Evolutionary conservation across 345 rosid genomes (phyloP), one percentile per base, ranked within the genome.

Genomic region (Camelina laxa): DNA sequence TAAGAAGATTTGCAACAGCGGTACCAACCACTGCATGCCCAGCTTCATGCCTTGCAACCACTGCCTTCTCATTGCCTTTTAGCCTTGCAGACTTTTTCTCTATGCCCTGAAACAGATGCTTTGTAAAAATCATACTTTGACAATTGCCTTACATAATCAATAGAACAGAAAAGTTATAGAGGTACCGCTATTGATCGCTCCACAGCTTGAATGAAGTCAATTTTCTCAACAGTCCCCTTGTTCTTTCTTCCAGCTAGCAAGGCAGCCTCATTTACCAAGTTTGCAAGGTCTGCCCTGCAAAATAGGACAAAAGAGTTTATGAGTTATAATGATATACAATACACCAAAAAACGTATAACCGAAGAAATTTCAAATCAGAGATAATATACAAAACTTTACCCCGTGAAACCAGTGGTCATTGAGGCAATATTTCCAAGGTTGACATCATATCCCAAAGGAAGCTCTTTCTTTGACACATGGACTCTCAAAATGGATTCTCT

Each of bases 11-110:
- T 48, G 97, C 98, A 60, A 91, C 91, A 35, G 99, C 98, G 30
- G 99, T 91, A 77, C 96, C 93, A 30, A 96, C 97, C n/a, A 96
- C 89, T 5, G 98, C 99, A 81, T 96, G 99, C 12, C 99, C 99
- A 63, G 91, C 98, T 86, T 96, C 98, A 78, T 96, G 98, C 22
- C 91, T 91, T 67, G 99, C 98, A 75, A 96, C 97, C 17, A 92
- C 99, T 67, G 89, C 96, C 83, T 86, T 96, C 85, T 92, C 98
- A 62, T 77, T 78, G 54, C 97, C 97, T 67, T 89, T 84, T 79
- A 96, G 77, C 83, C 89, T 92, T 77, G 91, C 86, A 56, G 92
- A 86, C 85, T 96, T 96, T 87, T 96, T 96, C 84, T 96, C 98
- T 77, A 96, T 92, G 57, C 98, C 99, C 98, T 92, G 76, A 2